Evolutionary conservation across 1,284 basidiomycete species (phyloP).

Genomic region (Tausonia pullulans): DNA sequence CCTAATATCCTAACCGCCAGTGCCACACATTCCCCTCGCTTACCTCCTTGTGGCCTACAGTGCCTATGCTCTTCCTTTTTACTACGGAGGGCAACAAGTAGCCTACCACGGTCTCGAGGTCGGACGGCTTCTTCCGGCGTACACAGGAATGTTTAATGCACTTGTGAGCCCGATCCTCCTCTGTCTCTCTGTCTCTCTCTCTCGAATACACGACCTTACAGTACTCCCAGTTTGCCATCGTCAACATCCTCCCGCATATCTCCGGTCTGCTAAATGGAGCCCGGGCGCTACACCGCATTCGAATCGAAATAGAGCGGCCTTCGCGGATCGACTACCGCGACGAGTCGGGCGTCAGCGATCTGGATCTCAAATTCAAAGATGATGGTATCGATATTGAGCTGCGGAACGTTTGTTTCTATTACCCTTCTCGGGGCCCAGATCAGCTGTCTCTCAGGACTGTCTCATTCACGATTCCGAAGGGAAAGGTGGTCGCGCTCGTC

Average conservation of each 20-base stretch:
- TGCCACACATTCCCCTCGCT: no score
- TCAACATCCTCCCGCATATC: conserved; percentile 29
- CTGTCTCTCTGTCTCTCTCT: no score
- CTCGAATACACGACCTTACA: no score
- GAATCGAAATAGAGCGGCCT: conserved; percentile 27
- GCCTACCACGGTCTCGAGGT: conserved; percentile 17
- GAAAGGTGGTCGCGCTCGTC: conserved; percentile 34
- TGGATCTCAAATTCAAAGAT: not conserved
- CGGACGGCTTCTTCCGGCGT: conserved; percentile 18
- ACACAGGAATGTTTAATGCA: no score
- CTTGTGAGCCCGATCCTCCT: no score
- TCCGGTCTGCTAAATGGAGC: conserved; percentile 23
- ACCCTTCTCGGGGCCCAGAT: conserved; percentile 33
- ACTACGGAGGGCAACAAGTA: conserved; percentile 26
- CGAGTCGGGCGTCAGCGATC: conserved; percentile 18
- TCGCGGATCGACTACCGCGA: conserved; percentile 30
- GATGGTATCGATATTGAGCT: conserved; percentile 29
- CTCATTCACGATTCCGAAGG: conserved; percentile 28
- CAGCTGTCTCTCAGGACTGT: conserved; percentile 32
- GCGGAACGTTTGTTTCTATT: conserved; percentile 35
- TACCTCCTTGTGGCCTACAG: no score
- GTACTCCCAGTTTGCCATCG: conserved; percentile 18
- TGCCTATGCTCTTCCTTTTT: conserved; percentile 19
- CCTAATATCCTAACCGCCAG: no score
- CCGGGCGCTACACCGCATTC: conserved; percentile 22